A percentile compares a stretch with the other conserved stretches of the same genome.
Conservation (phyloP, 192 early-diverging fungal genomes). For the Coemansia sp. region DNA sequence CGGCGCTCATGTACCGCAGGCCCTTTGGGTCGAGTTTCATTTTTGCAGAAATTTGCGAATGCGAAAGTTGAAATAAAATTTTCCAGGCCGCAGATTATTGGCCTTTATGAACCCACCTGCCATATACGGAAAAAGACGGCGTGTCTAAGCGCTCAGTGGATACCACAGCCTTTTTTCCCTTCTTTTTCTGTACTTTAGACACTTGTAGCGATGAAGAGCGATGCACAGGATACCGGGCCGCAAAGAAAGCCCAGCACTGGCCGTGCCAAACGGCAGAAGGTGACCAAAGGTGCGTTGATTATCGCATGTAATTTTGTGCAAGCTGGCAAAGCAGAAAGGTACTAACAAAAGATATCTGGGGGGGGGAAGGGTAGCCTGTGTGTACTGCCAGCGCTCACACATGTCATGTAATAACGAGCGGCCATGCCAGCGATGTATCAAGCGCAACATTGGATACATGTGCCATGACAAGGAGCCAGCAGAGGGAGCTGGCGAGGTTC, state of each 20-base stretch:
- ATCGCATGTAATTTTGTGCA: too few species aligned
- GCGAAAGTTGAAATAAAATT: background rate
- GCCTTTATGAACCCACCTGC: too few species aligned
- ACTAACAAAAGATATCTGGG: too few species aligned
- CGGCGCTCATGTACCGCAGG: conserved; percentile 87
- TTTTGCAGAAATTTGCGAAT: background rate
- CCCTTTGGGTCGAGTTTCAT: conserved; percentile 97
- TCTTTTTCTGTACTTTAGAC: background rate
- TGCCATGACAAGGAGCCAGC: conserved; percentile 80
- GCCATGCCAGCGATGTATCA: conserved; percentile 93
- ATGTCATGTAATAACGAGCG: conserved; percentile 95
- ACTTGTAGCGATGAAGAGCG: conserved; percentile 2
- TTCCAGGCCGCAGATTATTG: too few species aligned
- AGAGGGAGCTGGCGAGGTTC: background rate
- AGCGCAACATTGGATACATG: conserved; percentile 88
- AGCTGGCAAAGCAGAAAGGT: too few species aligned
- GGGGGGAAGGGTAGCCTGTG: conserved; percentile 68
- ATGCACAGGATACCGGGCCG: background rate
- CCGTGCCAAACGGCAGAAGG: conserved; percentile 50
- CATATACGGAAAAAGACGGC: too few species aligned
- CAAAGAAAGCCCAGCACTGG: conserved; percentile 15
- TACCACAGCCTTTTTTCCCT: too few species aligned
- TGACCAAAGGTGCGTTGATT: conserved; percentile 35
- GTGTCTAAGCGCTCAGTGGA: too few species aligned
- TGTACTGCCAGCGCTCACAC: conserved; percentile 91